phyloP scores from a whole-genome alignment of 1,284 basidiomycete species.

The Dichomitus squalens region DNA sequence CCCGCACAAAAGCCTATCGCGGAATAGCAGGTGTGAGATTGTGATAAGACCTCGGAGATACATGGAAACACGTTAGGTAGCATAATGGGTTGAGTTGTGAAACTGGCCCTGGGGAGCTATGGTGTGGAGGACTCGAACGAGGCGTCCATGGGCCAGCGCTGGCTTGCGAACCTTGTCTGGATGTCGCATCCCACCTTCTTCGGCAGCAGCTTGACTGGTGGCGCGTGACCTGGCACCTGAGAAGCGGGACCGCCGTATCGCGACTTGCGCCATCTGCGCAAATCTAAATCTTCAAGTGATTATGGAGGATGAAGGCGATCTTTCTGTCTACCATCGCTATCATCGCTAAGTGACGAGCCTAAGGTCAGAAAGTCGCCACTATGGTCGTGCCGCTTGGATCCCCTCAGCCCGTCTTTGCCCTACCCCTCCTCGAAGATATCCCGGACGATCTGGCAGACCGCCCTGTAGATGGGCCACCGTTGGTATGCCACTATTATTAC shows the following conservation, averaged over 20 bases:
- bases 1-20: too few relatives aligned
- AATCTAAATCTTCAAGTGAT: too few relatives aligned
- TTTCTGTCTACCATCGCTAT: background rate
- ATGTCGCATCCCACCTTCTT: background rate
- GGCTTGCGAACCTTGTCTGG: background rate
- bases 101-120: too few relatives aligned
- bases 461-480: slow-evolving; percentile 42
- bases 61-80: too few relatives aligned
- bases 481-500: slow-evolving; percentile 31
- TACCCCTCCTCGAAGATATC: slow-evolving; percentile 44
- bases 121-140: too few relatives aligned
- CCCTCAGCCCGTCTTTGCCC: slow-evolving; percentile 41
- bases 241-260: background rate
- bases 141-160: too few relatives aligned
- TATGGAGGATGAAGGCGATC: background rate
- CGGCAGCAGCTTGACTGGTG: background rate
- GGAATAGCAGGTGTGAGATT: too few relatives aligned
- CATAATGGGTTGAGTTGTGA: too few relatives aligned
- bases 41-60: too few relatives aligned
- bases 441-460: slow-evolving; percentile 54
- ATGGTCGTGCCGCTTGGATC: slow-evolving; percentile 49
- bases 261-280: too few relatives aligned
- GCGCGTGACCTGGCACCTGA: slow-evolving; percentile 5
- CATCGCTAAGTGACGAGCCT: background rate
- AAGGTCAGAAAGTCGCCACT: background rate